A percentile compares a stretch with the other conserved stretches of the same genome.
These are phyloP conservation scores for Saccharomycopsis sp. DNA, from an alignment of 805 yeast genomes.

Conservation along the genomic window DNA sequence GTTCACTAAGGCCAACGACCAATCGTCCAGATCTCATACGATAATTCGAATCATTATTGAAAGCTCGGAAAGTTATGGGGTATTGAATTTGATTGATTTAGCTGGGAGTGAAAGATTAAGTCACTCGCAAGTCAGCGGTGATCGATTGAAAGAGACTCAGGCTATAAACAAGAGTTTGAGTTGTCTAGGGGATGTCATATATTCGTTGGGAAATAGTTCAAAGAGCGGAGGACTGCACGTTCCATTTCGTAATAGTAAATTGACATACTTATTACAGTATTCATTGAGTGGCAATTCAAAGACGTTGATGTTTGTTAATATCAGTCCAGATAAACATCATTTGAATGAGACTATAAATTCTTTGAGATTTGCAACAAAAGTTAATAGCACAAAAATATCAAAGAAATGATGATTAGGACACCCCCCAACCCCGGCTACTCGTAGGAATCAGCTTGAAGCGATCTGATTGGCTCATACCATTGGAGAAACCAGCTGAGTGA, in stretches of 20 bases:
- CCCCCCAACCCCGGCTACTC: too few relatives aligned
- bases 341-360: conserved; percentile 77
- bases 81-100: conserved; percentile 75
- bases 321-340: conserved; percentile 60
- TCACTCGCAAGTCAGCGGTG: conserved; percentile 72
- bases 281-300: conserved; percentile 83
- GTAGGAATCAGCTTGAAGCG: too few relatives aligned
- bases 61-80: conserved; percentile 42
- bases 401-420: too few relatives aligned
- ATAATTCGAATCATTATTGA: conserved; percentile 58
- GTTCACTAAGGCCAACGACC: conserved; percentile 69
- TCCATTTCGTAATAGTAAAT: conserved; percentile 91
- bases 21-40: conserved; percentile 89
- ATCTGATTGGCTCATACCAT: too few relatives aligned
- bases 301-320: conserved; percentile 87
- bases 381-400: conserved; percentile 51
- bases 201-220: conserved; percentile 54
- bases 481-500: not conserved
- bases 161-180: conserved; percentile 85
- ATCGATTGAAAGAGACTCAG: conserved; percentile 77
- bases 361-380: conserved; percentile 82
- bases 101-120: conserved; percentile 91
- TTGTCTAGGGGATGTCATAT: conserved; percentile 83
- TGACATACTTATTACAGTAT: conserved; percentile 78
- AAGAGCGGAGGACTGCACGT: conserved; percentile 47